phyloP scores from a whole-genome alignment of 495 filamentous ascomycete genomes.

The Penicillium mononematosum region DNA sequence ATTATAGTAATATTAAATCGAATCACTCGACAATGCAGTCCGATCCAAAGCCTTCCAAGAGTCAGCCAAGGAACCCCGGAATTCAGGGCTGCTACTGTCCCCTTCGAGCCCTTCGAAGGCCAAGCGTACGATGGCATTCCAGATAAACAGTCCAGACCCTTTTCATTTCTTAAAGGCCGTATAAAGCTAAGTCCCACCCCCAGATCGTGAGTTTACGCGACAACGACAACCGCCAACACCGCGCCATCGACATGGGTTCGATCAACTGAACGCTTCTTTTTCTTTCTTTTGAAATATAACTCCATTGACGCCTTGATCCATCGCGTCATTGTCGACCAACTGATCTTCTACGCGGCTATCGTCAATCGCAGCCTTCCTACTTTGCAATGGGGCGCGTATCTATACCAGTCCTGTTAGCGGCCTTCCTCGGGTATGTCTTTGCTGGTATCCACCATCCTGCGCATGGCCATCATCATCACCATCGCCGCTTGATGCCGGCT shows the following conservation, averaged over 20 bases:
- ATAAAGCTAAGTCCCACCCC: slow-evolving; percentile 20
- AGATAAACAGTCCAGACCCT: slow-evolving; percentile 17
- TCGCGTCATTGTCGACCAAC: neutral
- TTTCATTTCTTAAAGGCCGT: slow-evolving; percentile 5
- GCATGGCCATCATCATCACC: slow-evolving; percentile 21
- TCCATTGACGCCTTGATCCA: neutral
- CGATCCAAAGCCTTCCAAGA: neutral
- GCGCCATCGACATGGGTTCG: slow-evolving; percentile 2
- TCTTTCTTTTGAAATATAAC: slow-evolving; percentile 3
- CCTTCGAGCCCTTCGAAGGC: slow-evolving; percentile 18
- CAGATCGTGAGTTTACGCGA: slow-evolving; percentile 5
- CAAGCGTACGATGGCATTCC: slow-evolving; percentile 26
- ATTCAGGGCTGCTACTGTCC: slow-evolving; percentile 32
- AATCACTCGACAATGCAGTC: neutral
- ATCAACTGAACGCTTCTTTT: slow-evolving; percentile 1
- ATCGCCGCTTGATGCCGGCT: slow-evolving; percentile 14
- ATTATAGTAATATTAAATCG: neutral
- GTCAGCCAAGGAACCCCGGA: slow-evolving; percentile 21
- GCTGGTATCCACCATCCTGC: slow-evolving; percentile 26
- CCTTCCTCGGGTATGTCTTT: slow-evolving; percentile 23
- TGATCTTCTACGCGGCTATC: neutral
- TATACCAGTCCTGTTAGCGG: slow-evolving; percentile 21
- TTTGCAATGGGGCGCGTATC: slow-evolving; percentile 31
- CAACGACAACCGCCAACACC: slow-evolving; percentile 13
- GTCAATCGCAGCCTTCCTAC: neutral